Evolutionary conservation across 306 rosid genomes (phyloP).

Genomic region (Rosa persica): DNA sequence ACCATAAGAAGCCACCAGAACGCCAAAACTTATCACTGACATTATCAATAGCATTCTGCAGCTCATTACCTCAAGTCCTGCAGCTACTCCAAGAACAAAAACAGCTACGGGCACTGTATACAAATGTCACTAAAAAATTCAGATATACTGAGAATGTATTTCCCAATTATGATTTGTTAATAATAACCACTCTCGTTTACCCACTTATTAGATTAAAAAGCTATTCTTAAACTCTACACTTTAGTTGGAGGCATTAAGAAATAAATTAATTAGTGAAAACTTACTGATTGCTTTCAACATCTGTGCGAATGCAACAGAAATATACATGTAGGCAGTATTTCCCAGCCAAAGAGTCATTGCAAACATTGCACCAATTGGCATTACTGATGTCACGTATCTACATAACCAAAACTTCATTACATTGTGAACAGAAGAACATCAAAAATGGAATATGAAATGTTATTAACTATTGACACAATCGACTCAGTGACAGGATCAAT

Average conservation of each 20-base stretch:
- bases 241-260: constrained; percentile 7
- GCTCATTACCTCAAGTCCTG: constrained; percentile 93
- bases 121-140: constrained; percentile 23
- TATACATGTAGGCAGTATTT: constrained; percentile 94
- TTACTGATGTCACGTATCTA: constrained; percentile 86
- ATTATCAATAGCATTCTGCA: constrained; percentile 88
- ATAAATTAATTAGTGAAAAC: constrained; percentile 30
- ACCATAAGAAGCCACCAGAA: constrained; percentile 93
- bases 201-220: constrained; percentile 16
- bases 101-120: constrained; percentile 99
- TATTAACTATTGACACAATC: not conserved
- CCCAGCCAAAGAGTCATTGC: constrained; percentile 99
- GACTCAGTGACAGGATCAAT: not conserved
- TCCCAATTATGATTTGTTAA: constrained; percentile 14
- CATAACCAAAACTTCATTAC: constrained; percentile 40
- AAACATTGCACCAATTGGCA: constrained; percentile 97
- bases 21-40: constrained; percentile 97
- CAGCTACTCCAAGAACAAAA: constrained; percentile 91
- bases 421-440: constrained; percentile 2
- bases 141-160: constrained; percentile 8
- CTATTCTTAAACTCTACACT: constrained; percentile 12
- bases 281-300: constrained; percentile 99
- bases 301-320: constrained; percentile 97
- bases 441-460: constrained; percentile 17
- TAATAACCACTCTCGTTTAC: constrained; percentile 23